Evolutionary conservation across 768 basidiomycete genomes (phyloP), one percentile per base, ranked within the genome.

Genomic region (Pleurotus djamor): DNA sequence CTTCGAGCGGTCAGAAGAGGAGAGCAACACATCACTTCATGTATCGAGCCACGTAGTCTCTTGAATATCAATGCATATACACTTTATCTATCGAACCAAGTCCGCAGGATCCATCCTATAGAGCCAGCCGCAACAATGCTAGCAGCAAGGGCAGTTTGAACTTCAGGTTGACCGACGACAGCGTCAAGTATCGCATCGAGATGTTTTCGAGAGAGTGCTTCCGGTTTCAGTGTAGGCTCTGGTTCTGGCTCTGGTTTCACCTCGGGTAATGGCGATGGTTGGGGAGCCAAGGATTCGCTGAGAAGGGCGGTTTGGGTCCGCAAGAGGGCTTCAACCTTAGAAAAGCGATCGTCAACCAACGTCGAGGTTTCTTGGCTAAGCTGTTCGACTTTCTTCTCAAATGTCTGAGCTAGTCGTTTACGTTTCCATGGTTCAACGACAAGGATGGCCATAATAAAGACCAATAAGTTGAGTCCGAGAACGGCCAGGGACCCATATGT

Each of bases 341-440:
- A 63, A 72, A 84, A 78, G 64, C 79, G 81, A 5, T 71, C 74
- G 58, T 80, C 78, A 57, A 89, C 66, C 66, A 78, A 71, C 38
- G 66, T 70, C 56, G 74, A 80, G 61, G 87, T 84, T 60, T 87
- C 83, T 60, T 71, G 69, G 57, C 78, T 81, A 66, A 92, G 77
- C 64, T 87, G 81, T 59, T 83, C 80, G 36, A 96, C 85, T 74
- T 94, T 89, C 68, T 79, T 84, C 76, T 98, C 96, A 62, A 99
- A 92, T 34, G 92, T 91, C 72, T 92, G 84, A 5, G 93, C 91
- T 68, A 99, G 75, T 65, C 87, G 79, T 65, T 85, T 82, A 61
- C 97, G 82, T 74, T 98, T 98, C 93, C 94, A 99, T 0, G 97
- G 97, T 71, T 99, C 97, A 57, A 99, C 94, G 54, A 96, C 74